phyloP scores from a whole-genome alignment of 495 filamentous ascomycete genomes.

The Aspergillus taichungensis region DNA sequence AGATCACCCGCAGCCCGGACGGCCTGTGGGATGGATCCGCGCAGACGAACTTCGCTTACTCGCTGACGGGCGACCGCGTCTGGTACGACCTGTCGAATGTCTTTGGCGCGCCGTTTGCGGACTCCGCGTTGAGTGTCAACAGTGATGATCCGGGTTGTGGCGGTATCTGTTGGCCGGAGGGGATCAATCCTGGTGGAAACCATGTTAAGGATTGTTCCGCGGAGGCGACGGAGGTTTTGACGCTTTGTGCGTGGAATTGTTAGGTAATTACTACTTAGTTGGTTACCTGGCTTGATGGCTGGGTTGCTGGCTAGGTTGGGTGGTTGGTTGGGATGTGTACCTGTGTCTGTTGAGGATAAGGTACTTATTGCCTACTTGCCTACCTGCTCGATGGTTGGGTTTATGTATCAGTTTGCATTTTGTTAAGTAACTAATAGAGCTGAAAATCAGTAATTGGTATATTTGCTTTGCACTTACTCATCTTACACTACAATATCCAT shows the following conservation, averaged over 20 bases:
- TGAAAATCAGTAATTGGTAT: too few species aligned
- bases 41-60: slow-evolving; percentile 47
- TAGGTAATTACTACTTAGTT: slow-evolving; percentile 7
- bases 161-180: slow-evolving; percentile 42
- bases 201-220: slow-evolving; percentile 41
- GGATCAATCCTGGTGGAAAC: slow-evolving; percentile 40
- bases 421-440: too few species aligned
- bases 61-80: slow-evolving; percentile 36
- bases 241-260: slow-evolving; percentile 24
- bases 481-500: too few species aligned
- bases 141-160: slow-evolving; percentile 33
- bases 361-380: too few species aligned
- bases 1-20: slow-evolving; percentile 41
- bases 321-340: too few species aligned
- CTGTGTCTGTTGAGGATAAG: too few species aligned
- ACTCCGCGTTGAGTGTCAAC: slow-evolving; percentile 29
- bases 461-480: too few species aligned
- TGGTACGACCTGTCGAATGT: slow-evolving; percentile 52
- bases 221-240: slow-evolving; percentile 22
- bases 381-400: too few species aligned
- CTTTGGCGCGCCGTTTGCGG: slow-evolving; percentile 48
- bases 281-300: too few species aligned
- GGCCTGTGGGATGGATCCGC: slow-evolving; percentile 46
- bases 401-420: too few species aligned
- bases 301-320: too few species aligned